These are phyloP conservation scores for Paraphoma sp. DNA, from an alignment of 2,329 filamentous ascomycete genomes.

Conservation along the genomic window DNA sequence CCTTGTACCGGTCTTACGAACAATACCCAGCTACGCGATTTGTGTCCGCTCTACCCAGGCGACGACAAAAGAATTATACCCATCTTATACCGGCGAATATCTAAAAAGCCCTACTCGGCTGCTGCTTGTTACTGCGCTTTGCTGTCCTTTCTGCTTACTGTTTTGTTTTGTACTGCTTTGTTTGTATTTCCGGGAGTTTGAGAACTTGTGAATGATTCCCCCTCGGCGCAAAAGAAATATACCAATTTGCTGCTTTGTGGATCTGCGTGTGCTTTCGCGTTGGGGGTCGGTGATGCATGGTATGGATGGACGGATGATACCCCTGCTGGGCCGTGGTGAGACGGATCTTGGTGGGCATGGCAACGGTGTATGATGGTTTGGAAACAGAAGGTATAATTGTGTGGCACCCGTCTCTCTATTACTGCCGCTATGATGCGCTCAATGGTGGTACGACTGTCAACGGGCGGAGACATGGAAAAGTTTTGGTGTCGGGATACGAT, in stretches of 20 bases:
- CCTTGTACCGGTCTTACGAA: conserved; percentile 44
- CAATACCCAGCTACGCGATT: conserved; percentile 43
- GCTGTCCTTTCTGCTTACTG: conserved; percentile 21
- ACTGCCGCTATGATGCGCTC: neutral
- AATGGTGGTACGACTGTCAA: neutral
- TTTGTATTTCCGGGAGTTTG: conserved; percentile 33
- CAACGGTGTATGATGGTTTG: conserved; percentile 7
- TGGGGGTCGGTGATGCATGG: conserved; percentile 4
- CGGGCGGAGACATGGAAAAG: conserved; percentile 4
- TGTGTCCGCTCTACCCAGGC: conserved; percentile 34
- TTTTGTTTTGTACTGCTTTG: conserved; percentile 12
- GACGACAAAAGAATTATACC: conserved; percentile 52
- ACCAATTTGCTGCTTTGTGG: conserved; percentile 49
- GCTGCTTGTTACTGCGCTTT: conserved; percentile 28
- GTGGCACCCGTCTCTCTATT: conserved; percentile 2
- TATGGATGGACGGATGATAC: conserved; percentile 25
- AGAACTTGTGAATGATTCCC: conserved; percentile 44
- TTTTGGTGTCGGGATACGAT: conserved; percentile 8
- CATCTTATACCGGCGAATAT: conserved; percentile 42
- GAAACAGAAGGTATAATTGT: conserved; percentile 4
- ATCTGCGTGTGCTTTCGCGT: conserved; percentile 9
- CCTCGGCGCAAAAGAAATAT: conserved; percentile 51
- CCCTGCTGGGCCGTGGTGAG: conserved; percentile 28
- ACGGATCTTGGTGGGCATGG: conserved; percentile 25
- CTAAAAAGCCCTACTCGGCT: conserved; percentile 43